Percentiles rank a stretch among this genome's conserved stretches.
Evolutionary conservation across 1,139 yeast species (phyloP).

Genomic region (Candida frijolesensis): DNA sequence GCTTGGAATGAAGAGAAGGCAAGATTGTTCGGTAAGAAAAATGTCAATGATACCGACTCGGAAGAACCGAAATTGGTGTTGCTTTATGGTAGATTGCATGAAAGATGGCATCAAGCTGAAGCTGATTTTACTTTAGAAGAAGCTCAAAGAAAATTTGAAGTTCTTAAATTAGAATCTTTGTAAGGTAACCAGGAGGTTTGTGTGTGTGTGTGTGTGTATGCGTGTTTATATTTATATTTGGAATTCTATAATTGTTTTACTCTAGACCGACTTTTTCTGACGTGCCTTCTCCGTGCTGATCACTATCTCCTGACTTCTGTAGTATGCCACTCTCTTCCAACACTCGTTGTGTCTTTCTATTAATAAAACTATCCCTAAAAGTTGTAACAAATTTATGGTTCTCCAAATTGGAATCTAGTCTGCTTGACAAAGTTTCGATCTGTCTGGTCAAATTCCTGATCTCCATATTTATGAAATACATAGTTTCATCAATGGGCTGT

Average conservation of each 20-base stretch:
- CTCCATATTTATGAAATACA: conserved; percentile 47
- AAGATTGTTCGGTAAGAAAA: conserved; percentile 38
- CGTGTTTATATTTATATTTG: neutral
- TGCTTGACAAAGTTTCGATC: conserved; percentile 33
- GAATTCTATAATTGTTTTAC: too few species aligned
- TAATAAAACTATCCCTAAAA: conserved; percentile 30
- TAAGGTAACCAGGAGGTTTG: neutral
- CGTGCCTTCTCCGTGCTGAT: too few species aligned
- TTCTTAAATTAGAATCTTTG: conserved; percentile 15
- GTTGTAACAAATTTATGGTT: conserved; percentile 25
- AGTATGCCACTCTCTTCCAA: conserved; percentile 2
- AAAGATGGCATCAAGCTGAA: conserved; percentile 37
- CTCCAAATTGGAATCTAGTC: conserved; percentile 17
- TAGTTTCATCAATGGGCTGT: conserved; percentile 56
- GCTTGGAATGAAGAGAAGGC: conserved; percentile 47
- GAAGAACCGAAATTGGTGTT: conserved; percentile 42
- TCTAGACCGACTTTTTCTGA: neutral
- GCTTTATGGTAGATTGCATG: conserved; percentile 41
- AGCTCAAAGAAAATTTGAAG: conserved; percentile 19
- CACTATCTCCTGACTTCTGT: neutral
- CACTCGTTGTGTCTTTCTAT: conserved; percentile 7
- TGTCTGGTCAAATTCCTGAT: conserved; percentile 43
- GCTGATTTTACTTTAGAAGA: conserved; percentile 19
- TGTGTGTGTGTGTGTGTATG: neutral
- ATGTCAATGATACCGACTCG: conserved; percentile 28